phyloP scores from a whole-genome alignment of 768 basidiomycete species.

The Auriscalpium orientale region DNA sequence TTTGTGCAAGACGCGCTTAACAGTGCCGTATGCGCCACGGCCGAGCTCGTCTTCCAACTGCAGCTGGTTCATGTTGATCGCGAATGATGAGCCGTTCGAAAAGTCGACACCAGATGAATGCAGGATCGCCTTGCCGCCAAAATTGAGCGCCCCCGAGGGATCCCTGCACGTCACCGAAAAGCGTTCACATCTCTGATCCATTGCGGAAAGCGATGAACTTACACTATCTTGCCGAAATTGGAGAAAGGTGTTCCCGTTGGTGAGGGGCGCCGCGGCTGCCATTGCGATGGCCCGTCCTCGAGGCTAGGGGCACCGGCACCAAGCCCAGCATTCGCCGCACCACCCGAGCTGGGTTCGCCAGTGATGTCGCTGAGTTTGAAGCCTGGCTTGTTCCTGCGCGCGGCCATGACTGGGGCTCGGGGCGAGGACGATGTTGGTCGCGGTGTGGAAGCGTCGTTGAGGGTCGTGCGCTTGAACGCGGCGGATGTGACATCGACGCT shows the following conservation, averaged over 20 bases:
- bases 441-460: constrained; percentile 22
- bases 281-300: constrained; percentile 29
- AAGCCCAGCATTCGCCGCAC: constrained; percentile 59
- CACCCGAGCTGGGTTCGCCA: constrained; percentile 31
- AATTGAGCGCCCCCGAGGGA: constrained; percentile 92
- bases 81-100: constrained; percentile 81
- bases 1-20: constrained; percentile 89
- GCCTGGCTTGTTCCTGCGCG: constrained; percentile 41
- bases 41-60: constrained; percentile 90
- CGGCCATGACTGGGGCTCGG: constrained; percentile 31
- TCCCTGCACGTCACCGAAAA: constrained; percentile 45
- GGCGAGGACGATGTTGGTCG: constrained; percentile 24
- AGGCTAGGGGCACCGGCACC: constrained; percentile 58
- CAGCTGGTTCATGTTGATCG: constrained; percentile 93
- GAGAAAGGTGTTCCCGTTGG: constrained; percentile 74
- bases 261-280: constrained; percentile 17
- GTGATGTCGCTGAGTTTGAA: constrained; percentile 60
- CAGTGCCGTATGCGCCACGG: constrained; percentile 94
- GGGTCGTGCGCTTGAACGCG: constrained; percentile 30
- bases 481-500: constrained; percentile 35
- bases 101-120: constrained; percentile 88
- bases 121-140: constrained; percentile 86
- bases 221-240: constrained; percentile 94
- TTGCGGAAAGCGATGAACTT: constrained; percentile 27
- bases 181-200: too few species aligned